These are phyloP conservation scores for Metarhizium brunneum DNA, from an alignment of 2,329 filamentous ascomycete species.

Conservation along the genomic window DNA sequence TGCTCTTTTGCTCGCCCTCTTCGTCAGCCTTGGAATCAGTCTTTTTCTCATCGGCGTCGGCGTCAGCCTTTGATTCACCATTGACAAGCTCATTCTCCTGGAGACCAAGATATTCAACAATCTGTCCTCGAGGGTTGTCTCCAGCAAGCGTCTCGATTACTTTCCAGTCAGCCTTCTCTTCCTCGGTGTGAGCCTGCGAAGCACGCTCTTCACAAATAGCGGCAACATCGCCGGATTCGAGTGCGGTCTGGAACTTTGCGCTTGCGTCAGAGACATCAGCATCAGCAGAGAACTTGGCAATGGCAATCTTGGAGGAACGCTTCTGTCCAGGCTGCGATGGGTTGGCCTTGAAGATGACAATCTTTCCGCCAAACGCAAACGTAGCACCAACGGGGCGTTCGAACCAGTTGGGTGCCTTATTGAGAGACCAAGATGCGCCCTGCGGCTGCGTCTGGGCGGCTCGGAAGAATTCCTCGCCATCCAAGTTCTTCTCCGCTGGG, in stretches of 20 bases:
- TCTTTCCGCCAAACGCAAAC: slow-evolving; percentile 92
- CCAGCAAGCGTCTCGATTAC: slow-evolving; percentile 84
- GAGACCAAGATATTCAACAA: slow-evolving; percentile 88
- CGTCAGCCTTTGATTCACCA: slow-evolving; percentile 30
- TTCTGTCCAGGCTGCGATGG: slow-evolving; percentile 52
- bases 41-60: slow-evolving; percentile 15
- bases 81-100: slow-evolving; percentile 47
- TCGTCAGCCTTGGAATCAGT: slow-evolving; percentile 22
- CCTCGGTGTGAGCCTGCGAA: slow-evolving; percentile 65
- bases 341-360: slow-evolving; percentile 63
- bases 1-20: slow-evolving; percentile 38
- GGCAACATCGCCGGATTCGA: slow-evolving; percentile 68
- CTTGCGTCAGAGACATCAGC: slow-evolving; percentile 75
- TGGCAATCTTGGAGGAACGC: slow-evolving; percentile 65
- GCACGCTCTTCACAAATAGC: slow-evolving; percentile 75
- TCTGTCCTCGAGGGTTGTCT: slow-evolving; percentile 73
- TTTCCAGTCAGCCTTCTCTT: slow-evolving; percentile 93
- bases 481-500: slow-evolving; percentile 58
- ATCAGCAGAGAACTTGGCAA: slow-evolving; percentile 84
- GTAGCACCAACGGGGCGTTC: slow-evolving; percentile 76
- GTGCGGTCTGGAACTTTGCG: slow-evolving; percentile 74
- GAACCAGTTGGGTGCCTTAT: slow-evolving; percentile 82
- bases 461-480: slow-evolving; percentile 94
- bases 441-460: slow-evolving; percentile 89
- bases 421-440: slow-evolving; percentile 77